Conservation (phyloP, 2,329 filamentous ascomycete genomes). For the Calcarisporium arbuscula region DNA sequence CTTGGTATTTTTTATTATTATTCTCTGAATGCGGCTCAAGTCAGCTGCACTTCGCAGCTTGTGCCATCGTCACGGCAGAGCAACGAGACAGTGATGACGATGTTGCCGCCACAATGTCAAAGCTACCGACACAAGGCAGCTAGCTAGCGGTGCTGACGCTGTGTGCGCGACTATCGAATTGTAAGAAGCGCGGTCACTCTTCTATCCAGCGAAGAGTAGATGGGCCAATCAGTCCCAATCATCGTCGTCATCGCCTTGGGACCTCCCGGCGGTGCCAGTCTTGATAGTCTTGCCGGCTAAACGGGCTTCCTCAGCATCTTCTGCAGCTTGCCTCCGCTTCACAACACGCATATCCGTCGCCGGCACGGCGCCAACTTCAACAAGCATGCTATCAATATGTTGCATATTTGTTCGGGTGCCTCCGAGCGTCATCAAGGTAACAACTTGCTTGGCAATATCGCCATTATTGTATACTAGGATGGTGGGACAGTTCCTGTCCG, state of each 20-base stretch:
- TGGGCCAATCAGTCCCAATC: conserved; percentile 63
- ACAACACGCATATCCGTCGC: conserved; percentile 72
- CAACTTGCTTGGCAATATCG: conserved; percentile 84
- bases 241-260: conserved; percentile 37
- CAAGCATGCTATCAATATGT: conserved; percentile 74
- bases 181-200: too few relatives aligned
- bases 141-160: too few relatives aligned
- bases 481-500: conserved; percentile 89
- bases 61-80: too few relatives aligned
- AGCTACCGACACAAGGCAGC: too few relatives aligned
- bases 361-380: conserved; percentile 75
- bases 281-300: conserved; percentile 43
- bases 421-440: conserved; percentile 76
- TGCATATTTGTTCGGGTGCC: conserved; percentile 65
- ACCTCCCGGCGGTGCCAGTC: conserved; percentile 41
- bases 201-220: too few relatives aligned
- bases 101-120: too few relatives aligned
- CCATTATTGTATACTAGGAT: conserved; percentile 89
- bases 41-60: too few relatives aligned
- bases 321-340: conserved; percentile 52
- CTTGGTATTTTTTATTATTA: too few relatives aligned
- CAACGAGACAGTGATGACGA: too few relatives aligned
- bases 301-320: conserved; percentile 55
- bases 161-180: too few relatives aligned
- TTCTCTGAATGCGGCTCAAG: too few relatives aligned